phyloP scores from a whole-genome alignment of 257 asterid genomes.

The Voacanga thouarsii region DNA sequence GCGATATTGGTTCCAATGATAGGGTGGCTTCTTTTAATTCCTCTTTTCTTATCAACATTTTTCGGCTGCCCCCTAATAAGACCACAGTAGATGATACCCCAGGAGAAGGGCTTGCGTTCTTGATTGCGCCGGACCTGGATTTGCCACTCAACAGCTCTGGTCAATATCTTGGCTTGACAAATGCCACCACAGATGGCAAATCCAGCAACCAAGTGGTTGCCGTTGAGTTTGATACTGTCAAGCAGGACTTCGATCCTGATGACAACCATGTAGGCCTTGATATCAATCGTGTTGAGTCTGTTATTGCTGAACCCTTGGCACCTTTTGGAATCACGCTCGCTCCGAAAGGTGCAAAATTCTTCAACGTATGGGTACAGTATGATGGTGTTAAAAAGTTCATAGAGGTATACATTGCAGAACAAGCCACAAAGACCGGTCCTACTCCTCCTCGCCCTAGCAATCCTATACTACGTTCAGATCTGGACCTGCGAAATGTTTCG shows the following conservation, averaged over 20 bases:
- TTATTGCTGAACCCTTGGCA: conserved; percentile 17
- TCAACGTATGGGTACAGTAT: conserved; percentile 80
- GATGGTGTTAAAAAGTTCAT: conserved; percentile 35
- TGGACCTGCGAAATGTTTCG: conserved; percentile 29
- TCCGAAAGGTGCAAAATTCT: conserved; percentile 37
- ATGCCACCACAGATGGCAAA: conserved; percentile 50
- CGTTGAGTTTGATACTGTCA: conserved; percentile 77
- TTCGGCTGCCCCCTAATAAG: not conserved
- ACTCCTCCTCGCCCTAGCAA: conserved; percentile 36
- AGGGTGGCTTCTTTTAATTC: conserved; percentile 53
- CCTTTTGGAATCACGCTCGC: conserved; percentile 51
- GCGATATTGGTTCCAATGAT: not conserved
- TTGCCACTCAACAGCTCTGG: conserved; percentile 59
- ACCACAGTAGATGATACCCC: no score
- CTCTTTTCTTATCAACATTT: conserved; percentile 63
- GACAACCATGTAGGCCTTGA: conserved; percentile 71
- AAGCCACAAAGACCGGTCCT: conserved; percentile 8
- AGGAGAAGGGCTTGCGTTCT: conserved; percentile 75
- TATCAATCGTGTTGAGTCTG: conserved; percentile 52
- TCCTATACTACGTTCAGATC: conserved; percentile 28
- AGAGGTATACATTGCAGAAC: conserved; percentile 32
- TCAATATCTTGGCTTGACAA: conserved; percentile 66
- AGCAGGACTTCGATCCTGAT: conserved; percentile 74
- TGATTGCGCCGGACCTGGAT: conserved; percentile 47
- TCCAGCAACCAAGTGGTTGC: conserved; percentile 52